Base-by-base conservation (phyloP, 1,284 basidiomycete species). In the Singerocomus inundabilis region DNA sequence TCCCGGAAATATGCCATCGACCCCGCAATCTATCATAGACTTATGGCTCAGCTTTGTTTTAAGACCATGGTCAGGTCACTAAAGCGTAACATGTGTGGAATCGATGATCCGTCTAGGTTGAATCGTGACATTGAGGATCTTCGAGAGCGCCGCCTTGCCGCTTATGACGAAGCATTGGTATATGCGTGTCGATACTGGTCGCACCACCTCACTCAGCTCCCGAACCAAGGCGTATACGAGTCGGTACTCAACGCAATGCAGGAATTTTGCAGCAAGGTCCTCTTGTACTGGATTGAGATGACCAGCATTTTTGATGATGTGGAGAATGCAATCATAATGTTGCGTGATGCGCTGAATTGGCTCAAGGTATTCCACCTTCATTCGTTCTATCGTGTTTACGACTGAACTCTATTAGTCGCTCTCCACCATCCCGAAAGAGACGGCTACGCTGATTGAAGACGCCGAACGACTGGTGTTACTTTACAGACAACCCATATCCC, bases 161-260 rank as follows among this genome's bases (percentile, higher is more conserved):
- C 37, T 4, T 57, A 59, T 18, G 50, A 56, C 24, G 61, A 54
- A 37, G 56, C 61, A 2, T 46, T 61, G n/a, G 33, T 31, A 10
- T 65, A 65, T 3, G 53, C 62, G 6, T 62, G 63, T 35, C 58
- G 51, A 3, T 59, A 53, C 24, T 62, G 61, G 63, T 52, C 61
- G 0, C 53, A 24, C 30, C 61, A 62, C 43, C 58, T 65, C 3
- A 34, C 48, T 2, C 57, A 42, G 25, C 49, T 64, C 6, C 48
- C 55, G 7, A 44, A 21, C 12, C 50, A 50, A 7, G 57, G 52
- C 0, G n/a, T 46, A 25, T 38, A 44, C 8, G 53, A 54, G 4
- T 24, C 21, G 5, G 26, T 62, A 11, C 6, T 56, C 10, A 24
- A 10, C 26, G 55, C 48, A 0, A 10, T 60, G 21, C 35, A 49